A percentile compares a stretch with the other conserved stretches of the same genome.
Evolutionary conservation across 768 basidiomycete species (phyloP).

Genomic region (Boletus rubropictus): DNA sequence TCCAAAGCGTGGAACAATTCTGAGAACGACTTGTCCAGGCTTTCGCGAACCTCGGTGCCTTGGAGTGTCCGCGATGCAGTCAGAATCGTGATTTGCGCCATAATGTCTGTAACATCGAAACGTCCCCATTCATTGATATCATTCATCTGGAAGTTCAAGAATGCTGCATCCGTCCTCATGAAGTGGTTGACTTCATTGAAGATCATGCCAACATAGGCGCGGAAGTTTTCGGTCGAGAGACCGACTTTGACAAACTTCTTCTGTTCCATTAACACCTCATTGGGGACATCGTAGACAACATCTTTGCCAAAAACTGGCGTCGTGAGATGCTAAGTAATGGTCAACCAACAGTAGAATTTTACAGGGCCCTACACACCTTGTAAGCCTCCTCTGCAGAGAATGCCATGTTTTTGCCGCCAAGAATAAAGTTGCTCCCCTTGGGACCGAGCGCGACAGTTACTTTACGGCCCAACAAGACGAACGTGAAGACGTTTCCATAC

Average conservation of each 20-base stretch:
- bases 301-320: slow-evolving; percentile 96
- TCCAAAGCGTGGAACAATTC: slow-evolving; percentile 84
- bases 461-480: slow-evolving; percentile 80
- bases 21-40: slow-evolving; percentile 80
- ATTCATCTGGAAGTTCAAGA: slow-evolving; percentile 56
- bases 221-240: slow-evolving; percentile 86
- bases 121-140: slow-evolving; percentile 72
- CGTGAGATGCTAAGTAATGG: slow-evolving; percentile 62
- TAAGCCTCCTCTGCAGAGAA: slow-evolving; percentile 97
- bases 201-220: slow-evolving; percentile 76
- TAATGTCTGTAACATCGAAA: slow-evolving; percentile 66
- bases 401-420: slow-evolving; percentile 88
- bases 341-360: background rate
- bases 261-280: slow-evolving; percentile 97
- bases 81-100: slow-evolving; percentile 89
- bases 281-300: slow-evolving; percentile 96
- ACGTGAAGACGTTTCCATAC: slow-evolving; percentile 98
- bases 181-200: slow-evolving; percentile 71
- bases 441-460: slow-evolving; percentile 89
- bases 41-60: slow-evolving; percentile 79
- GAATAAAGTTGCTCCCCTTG: slow-evolving; percentile 88
- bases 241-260: slow-evolving; percentile 98
- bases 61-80: slow-evolving; percentile 93
- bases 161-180: slow-evolving; percentile 57
- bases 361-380: slow-evolving; percentile 47